Evolutionary conservation across 1,284 basidiomycete genomes (phyloP), one percentile per base, ranked within the genome.

Genomic region (Cryptococcus floricola): DNA sequence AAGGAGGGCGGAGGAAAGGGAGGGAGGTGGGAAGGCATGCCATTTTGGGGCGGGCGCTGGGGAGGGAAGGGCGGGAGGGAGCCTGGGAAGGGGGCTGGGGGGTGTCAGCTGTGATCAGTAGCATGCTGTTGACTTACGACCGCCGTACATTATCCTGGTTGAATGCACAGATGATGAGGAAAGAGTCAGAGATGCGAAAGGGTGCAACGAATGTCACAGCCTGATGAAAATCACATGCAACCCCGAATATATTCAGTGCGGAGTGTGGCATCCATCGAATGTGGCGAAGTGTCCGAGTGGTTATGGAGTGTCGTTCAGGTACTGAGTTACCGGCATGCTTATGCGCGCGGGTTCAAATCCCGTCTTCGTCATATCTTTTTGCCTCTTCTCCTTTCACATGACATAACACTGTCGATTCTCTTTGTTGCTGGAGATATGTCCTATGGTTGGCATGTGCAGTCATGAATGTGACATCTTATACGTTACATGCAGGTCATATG

Each of bases 281-380:
- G 31, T 23, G 53, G 53, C 27, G 48, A 50, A 55, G 53, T 57
- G 56, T 57, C 56, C 56, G 56, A 57, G 56, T 57, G 56, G 56
- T 57, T 53, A 57, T 57, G 56, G 56, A 57, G 56, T 53, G 48
- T 55, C 53, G 53, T 55, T 55, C 53, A 52, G 56, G 56, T 47
- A 27, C 39, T 27, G 16, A 28, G 42, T 39, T 38, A 31, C 56
- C 51, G 50, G 51, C 51, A 53, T 57, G 56, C 51, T 25, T 41
- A 53, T 19, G 56, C 56, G 66, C 66, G 66, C 60, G 66, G 64
- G 66, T 68, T 68, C 66, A 63, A 68, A 62, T 61, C 66, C 64
- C 66, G 58, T 63, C 61, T 57, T 59, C 58, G 56, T 62, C 66
- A 34, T 34, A 34, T 34, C 31, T 34, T 34, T 34, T 34, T 34